Conservation (phyloP, 2,329 filamentous ascomycete species). For the Sclerotiophoma versabilis region DNA sequence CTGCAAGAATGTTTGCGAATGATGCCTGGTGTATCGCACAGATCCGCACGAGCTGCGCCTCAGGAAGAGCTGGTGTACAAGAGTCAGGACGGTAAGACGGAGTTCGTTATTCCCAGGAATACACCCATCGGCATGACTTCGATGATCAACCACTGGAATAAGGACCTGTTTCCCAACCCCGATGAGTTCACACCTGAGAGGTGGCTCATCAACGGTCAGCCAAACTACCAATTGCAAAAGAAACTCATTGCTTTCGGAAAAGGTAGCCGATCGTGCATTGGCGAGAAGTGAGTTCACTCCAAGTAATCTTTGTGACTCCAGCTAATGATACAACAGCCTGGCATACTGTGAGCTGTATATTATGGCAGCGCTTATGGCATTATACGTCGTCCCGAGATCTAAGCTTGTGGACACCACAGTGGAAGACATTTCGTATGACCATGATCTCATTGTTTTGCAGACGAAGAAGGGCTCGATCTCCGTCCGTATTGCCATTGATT, state of each 20-base stretch:
- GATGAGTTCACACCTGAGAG: constrained; percentile 42
- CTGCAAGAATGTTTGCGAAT: constrained; percentile 48
- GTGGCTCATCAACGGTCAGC: constrained; percentile 39
- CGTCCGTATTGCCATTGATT: constrained; percentile 33
- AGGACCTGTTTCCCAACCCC: constrained; percentile 40
- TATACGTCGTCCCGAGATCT: constrained; percentile 30
- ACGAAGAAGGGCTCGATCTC: constrained; percentile 35
- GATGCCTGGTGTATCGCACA: constrained; percentile 40
- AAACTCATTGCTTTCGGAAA: constrained; percentile 39
- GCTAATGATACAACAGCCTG: constrained; percentile 16
- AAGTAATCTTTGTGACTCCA: neutral
- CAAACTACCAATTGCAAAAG: constrained; percentile 30
- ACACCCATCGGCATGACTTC: constrained; percentile 40
- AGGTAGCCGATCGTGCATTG: constrained; percentile 40
- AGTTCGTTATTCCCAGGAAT: constrained; percentile 35
- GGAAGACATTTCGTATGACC: constrained; percentile 35
- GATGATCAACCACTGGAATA: constrained; percentile 44
- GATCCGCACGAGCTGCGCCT: constrained; percentile 28
- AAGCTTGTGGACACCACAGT: constrained; percentile 33
- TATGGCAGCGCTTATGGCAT: constrained; percentile 32
- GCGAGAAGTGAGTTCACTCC: constrained; percentile 34
- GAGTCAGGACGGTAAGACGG: constrained; percentile 26
- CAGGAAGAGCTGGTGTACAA: constrained; percentile 30
- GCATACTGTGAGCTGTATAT: constrained; percentile 37
- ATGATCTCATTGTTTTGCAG: constrained; percentile 36